Conservation (phyloP, 2,329 filamentous ascomycete species). For the Aspergillus glaucus region DNA sequence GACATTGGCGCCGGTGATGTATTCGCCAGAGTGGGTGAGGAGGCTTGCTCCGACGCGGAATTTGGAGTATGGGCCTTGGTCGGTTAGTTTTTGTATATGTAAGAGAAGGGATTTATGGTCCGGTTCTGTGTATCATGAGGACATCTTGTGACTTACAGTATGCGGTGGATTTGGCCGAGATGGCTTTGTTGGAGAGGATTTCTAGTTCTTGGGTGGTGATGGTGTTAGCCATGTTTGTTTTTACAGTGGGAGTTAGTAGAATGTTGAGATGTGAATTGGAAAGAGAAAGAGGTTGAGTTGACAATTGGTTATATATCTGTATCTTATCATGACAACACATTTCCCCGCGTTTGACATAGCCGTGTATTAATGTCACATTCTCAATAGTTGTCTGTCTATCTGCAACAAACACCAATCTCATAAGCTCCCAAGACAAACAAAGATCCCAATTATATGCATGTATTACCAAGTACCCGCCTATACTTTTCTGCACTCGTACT, state of each 20-base stretch:
- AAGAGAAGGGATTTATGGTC: background rate
- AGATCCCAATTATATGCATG: too few relatives aligned
- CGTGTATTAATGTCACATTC: too few relatives aligned
- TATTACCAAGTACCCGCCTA: too few relatives aligned
- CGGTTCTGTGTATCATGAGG: background rate
- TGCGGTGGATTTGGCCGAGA: conserved; percentile 67
- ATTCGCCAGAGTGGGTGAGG: conserved; percentile 53
- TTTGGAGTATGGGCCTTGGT: conserved; percentile 69
- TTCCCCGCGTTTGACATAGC: background rate
- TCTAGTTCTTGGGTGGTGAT: conserved; percentile 60
- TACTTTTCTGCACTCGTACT: too few relatives aligned
- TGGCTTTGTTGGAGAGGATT: conserved; percentile 56
- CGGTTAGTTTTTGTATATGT: background rate
- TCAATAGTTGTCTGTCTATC: background rate
- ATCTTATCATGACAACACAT: conserved; percentile 1
- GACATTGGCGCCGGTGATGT: conserved; percentile 74
- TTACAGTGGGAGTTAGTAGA: background rate
- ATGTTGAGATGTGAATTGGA: conserved; percentile 1
- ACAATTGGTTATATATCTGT: conserved; percentile 1
- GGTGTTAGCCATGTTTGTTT: conserved; percentile 17
- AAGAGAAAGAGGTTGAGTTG: background rate
- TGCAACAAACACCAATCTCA: background rate
- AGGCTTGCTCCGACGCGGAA: conserved; percentile 86
- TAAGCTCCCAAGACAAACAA: background rate
- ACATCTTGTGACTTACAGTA: conserved; percentile 57